Conservation (phyloP, 164 flowering plant genomes). For the Santalum album region DNA sequence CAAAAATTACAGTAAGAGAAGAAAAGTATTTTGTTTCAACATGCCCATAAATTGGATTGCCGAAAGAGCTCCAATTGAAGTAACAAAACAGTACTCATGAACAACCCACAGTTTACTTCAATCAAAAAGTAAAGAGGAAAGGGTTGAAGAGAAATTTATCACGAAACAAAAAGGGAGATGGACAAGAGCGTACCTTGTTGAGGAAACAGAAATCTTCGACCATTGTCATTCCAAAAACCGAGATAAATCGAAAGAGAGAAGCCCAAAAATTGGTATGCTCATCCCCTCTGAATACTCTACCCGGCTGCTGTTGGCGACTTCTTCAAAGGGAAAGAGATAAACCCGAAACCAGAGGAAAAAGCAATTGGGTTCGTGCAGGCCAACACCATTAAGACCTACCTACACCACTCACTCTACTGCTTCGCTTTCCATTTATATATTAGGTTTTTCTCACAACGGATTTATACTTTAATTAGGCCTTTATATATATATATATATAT, state of each 20-base stretch:
- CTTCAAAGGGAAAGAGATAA: background rate
- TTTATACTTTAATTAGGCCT: no score
- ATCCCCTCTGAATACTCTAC: no score
- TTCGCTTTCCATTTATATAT: no score
- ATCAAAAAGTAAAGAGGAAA: background rate
- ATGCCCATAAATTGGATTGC: background rate
- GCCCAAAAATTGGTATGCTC: background rate
- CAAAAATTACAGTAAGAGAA: no score
- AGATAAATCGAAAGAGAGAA: background rate
- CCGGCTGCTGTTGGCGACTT: background rate
- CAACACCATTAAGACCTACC: no score
- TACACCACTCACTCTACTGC: no score
- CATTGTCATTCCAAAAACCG: conserved; percentile 19
- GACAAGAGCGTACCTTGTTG: conserved; percentile 25
- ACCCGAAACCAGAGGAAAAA: background rate
- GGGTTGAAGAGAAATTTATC: no score
- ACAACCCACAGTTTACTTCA: background rate
- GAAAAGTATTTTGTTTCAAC: no score
- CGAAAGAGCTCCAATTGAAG: background rate
- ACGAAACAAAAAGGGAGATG: no score
- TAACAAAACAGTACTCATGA: background rate
- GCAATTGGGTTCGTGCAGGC: background rate
- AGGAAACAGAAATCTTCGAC: conserved; percentile 33
- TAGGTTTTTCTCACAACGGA: no score
- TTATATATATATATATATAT: no score